Evolutionary conservation across 805 yeast genomes (phyloP).

Genomic region (Wickerhamiella alocasiicola): DNA sequence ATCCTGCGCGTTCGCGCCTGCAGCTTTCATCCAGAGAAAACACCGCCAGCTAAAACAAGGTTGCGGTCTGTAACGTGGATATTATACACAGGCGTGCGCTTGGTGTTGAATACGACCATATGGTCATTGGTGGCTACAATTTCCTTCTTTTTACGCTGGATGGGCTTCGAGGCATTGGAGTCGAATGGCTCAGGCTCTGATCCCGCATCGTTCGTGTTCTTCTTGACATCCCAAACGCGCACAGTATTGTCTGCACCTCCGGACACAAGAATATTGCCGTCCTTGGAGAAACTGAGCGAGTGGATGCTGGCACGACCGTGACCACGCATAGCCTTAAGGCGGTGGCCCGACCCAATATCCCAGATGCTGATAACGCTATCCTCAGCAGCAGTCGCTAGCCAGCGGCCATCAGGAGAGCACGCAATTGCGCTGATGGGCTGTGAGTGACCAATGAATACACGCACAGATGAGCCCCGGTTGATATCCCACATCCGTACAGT

Average conservation of each 20-base stretch:
- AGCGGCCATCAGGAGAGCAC: slow-evolving; percentile 92
- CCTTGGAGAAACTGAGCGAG: slow-evolving; percentile 71
- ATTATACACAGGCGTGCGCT: slow-evolving; percentile 84
- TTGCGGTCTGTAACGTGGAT: slow-evolving; percentile 87
- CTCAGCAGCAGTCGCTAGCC: slow-evolving; percentile 92
- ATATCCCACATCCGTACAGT: slow-evolving; percentile 98
- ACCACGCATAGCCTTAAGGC: slow-evolving; percentile 84
- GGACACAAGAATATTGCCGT: slow-evolving; percentile 79
- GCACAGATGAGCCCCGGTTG: slow-evolving; percentile 71
- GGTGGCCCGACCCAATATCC: slow-evolving; percentile 88
- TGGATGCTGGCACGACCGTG: slow-evolving; percentile 82
- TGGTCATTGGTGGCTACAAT: slow-evolving; percentile 79
- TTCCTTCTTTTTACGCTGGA: slow-evolving; percentile 39
- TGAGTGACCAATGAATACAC: slow-evolving; percentile 85
- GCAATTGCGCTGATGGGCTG: slow-evolving; percentile 79
- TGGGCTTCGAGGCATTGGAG: slow-evolving; percentile 14
- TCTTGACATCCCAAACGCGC: slow-evolving; percentile 90
- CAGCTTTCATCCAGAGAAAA: slow-evolving; percentile 39
- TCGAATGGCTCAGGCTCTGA: slow-evolving; percentile 68
- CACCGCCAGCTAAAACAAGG: slow-evolving; percentile 87
- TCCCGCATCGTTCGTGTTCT: slow-evolving; percentile 65
- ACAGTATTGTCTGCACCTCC: slow-evolving; percentile 89
- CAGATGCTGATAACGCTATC: slow-evolving; percentile 80
- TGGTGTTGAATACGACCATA: slow-evolving; percentile 86
- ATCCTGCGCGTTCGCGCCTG: too few species aligned